A percentile compares a stretch with the other conserved stretches of the same genome.
These are phyloP conservation scores for Stentor roeselii DNA, from an alignment of 73 alveolate species.

Conservation along the genomic window DNA sequence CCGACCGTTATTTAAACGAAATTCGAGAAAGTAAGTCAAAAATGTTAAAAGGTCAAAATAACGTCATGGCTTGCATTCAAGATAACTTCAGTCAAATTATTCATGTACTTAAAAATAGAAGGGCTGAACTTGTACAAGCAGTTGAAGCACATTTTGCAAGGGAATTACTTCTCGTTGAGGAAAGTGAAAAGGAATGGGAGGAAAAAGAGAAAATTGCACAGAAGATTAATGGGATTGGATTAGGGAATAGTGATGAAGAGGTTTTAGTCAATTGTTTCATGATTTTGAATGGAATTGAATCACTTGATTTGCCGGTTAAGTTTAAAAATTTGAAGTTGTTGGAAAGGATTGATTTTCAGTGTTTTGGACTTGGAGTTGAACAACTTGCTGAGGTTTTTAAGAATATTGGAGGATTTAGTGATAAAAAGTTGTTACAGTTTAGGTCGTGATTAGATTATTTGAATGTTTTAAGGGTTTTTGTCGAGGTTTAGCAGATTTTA, in stretches of 20 bases:
- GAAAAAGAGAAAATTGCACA: background rate
- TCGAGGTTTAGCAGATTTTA: too few relatives aligned
- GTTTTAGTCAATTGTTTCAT: background rate
- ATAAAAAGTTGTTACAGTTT: constrained; percentile 6
- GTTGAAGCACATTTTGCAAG: constrained; percentile 14
- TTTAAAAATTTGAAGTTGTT: background rate
- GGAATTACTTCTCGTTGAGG: background rate
- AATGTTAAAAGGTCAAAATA: background rate
- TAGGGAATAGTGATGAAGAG: background rate
- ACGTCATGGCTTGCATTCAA: background rate
- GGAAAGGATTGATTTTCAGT: background rate
- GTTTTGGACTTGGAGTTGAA: too few relatives aligned
- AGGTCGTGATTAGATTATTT: constrained; percentile 5
- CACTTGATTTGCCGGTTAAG: background rate
- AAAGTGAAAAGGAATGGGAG: constrained; percentile 21
- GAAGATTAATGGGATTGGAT: background rate
- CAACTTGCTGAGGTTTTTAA: background rate
- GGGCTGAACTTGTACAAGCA: constrained; percentile 2
- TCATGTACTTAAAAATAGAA: background rate
- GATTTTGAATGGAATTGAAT: constrained; percentile 4
- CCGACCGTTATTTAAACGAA: constrained; percentile 21
- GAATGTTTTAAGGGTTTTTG: background rate
- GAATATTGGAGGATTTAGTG: constrained; percentile 24
- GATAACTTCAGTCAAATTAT: background rate
- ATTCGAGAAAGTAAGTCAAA: background rate